A percentile compares a stretch with the other conserved stretches of the same genome.
These are phyloP conservation scores for Astrocystis sublimbata DNA, from an alignment of 495 filamentous ascomycete genomes.

Conservation along the genomic window DNA sequence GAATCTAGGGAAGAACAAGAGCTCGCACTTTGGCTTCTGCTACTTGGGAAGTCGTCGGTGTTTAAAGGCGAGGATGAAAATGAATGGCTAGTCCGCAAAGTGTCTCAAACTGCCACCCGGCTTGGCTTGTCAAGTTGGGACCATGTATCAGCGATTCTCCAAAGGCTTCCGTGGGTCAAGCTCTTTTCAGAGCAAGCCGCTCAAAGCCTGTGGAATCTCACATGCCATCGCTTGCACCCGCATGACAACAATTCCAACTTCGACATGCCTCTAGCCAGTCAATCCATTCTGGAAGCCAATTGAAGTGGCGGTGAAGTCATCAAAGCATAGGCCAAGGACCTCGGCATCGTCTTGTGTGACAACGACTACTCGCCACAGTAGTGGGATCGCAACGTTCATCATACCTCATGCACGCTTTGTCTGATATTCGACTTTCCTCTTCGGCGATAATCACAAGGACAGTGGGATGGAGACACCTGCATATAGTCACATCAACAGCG, in stretches of 20 bases:
- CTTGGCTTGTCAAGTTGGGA: slow-evolving; percentile 2
- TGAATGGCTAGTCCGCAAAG: neutral
- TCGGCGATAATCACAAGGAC: neutral
- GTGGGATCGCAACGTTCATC: neutral
- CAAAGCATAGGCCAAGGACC: neutral
- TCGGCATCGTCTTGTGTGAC: neutral
- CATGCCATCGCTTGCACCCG: neutral
- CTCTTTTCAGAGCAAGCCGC: neutral
- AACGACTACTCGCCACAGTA: too few relatives aligned
- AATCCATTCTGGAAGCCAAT: neutral
- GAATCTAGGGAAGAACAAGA: slow-evolving; percentile 1
- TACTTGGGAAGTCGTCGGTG: neutral
- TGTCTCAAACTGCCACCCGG: neutral
- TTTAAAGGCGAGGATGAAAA: neutral
- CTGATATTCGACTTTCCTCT: neutral
- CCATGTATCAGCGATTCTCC: neutral
- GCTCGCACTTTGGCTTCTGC: slow-evolving; percentile 9
- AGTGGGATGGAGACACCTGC: neutral
- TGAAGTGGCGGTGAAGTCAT: neutral
- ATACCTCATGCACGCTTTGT: neutral
- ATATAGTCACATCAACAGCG: neutral
- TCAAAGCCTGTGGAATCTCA: neutral
- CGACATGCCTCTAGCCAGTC: neutral
- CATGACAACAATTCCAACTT: neutral
- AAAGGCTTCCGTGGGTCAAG: slow-evolving; percentile 6